Evolutionary conservation across 2,329 filamentous ascomycete species (phyloP).

Genomic region (Clonostachys solani): DNA sequence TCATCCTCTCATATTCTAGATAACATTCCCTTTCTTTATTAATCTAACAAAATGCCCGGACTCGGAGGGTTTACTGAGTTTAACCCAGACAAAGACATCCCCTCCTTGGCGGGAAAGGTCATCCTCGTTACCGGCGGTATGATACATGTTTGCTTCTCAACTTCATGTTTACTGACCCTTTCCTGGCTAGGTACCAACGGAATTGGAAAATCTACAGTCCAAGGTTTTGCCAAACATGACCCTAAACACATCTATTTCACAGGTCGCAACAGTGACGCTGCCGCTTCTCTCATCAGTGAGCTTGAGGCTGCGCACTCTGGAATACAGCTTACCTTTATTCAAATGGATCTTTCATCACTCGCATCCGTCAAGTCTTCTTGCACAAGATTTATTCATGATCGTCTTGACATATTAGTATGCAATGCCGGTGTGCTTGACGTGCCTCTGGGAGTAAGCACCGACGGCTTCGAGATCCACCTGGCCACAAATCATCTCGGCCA

Average conservation of each 20-base stretch:
- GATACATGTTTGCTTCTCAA: no score
- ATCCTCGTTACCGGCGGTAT: no score
- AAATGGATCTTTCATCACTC: constrained; percentile 39
- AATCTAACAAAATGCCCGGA: no score
- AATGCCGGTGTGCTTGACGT: constrained; percentile 40
- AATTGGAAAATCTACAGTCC: not conserved
- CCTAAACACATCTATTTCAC: constrained; percentile 45
- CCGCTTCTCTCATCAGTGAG: constrained; percentile 2
- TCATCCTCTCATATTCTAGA: no score
- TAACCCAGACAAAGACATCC: no score
- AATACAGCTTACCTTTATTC: not conserved
- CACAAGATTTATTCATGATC: constrained; percentile 12
- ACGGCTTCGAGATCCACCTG: constrained; percentile 45
- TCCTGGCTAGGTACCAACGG: constrained; percentile 1
- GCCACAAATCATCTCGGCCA: constrained; percentile 46
- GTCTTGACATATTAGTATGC: constrained; percentile 38
- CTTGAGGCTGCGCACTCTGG: not conserved
- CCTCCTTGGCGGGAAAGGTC: no score
- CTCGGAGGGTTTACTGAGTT: no score
- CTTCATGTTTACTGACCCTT: no score
- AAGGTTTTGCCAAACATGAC: constrained; percentile 19
- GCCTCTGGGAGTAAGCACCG: constrained; percentile 25
- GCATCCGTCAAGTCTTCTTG: constrained; percentile 25
- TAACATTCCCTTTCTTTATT: no score
- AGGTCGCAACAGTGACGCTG: constrained; percentile 36